These are phyloP conservation scores for Pichia norvegensis DNA, from an alignment of 1,139 yeast genomes.

Conservation along the genomic window DNA sequence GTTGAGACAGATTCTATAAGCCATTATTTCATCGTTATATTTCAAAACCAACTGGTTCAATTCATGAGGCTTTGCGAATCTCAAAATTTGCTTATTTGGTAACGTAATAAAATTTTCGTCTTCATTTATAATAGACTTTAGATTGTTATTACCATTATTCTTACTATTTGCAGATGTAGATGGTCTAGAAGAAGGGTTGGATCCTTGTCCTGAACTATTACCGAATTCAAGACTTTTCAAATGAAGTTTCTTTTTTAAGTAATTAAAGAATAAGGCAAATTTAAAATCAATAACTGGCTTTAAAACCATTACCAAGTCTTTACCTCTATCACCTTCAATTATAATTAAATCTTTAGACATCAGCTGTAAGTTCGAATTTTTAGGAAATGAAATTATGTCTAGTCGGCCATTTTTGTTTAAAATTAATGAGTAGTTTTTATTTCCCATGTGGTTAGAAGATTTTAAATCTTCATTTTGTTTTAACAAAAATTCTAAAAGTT, in stretches of 20 bases:
- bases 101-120: slow-evolving; percentile 31
- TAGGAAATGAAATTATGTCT: slow-evolving; percentile 36
- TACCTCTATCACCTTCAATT: slow-evolving; percentile 94
- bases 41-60: slow-evolving; percentile 53
- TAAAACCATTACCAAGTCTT: slow-evolving; percentile 76
- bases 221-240: slow-evolving; percentile 63
- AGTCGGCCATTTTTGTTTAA: slow-evolving; percentile 51
- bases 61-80: slow-evolving; percentile 62
- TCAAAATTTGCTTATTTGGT: slow-evolving; percentile 59
- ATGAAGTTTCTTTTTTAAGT: slow-evolving; percentile 69
- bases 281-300: slow-evolving; percentile 62
- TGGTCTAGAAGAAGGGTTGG: slow-evolving; percentile 2
- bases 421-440: slow-evolving; percentile 34
- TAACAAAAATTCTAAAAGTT: slow-evolving; percentile 29
- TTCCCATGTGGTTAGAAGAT: slow-evolving; percentile 21
- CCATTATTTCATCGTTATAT: slow-evolving; percentile 65
- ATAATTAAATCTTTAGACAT: slow-evolving; percentile 73
- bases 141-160: slow-evolving; percentile 21
- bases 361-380: slow-evolving; percentile 50
- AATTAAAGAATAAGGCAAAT: slow-evolving; percentile 75
- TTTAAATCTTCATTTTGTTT: slow-evolving; percentile 29
- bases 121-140: slow-evolving; percentile 30
- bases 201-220: slow-evolving; percentile 24
- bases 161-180: slow-evolving; percentile 28
- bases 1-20: slow-evolving; percentile 56